These are phyloP conservation scores for Helichrysum umbraculigerum DNA, from an alignment of 129 eudicot species.

Conservation along the genomic window DNA sequence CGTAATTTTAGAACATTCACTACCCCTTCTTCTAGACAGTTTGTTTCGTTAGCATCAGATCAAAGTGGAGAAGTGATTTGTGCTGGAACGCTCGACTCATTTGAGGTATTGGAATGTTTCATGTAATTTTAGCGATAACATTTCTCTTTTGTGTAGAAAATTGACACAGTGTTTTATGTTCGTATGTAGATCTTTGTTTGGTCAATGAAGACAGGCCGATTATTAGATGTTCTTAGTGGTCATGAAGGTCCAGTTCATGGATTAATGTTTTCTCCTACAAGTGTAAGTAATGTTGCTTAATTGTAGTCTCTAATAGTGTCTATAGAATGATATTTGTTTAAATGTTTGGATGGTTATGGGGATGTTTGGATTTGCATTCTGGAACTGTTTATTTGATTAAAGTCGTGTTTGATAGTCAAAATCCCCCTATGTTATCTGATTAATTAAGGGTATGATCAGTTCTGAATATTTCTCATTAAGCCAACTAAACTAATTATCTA, in stretches of 20 bases:
- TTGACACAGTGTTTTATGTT: slow-evolving; percentile 6
- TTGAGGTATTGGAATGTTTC: slow-evolving; percentile 57
- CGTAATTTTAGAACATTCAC: slow-evolving; percentile 91
- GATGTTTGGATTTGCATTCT: background rate
- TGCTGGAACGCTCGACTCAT: slow-evolving; percentile 99
- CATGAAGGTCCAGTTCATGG: slow-evolving; percentile 99
- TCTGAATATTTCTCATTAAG: background rate
- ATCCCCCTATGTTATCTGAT: no score
- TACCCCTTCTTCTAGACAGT: slow-evolving; percentile 89
- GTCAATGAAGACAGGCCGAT: slow-evolving; percentile 98
- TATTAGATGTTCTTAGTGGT: slow-evolving; percentile 91
- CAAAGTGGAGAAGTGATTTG: slow-evolving; percentile 99
- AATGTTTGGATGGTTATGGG: background rate
- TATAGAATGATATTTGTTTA: no score
- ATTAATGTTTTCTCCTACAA: slow-evolving; percentile 87
- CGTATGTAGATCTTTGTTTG: slow-evolving; percentile 80
- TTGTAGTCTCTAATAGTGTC: background rate
- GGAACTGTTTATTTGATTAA: background rate
- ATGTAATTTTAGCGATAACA: background rate
- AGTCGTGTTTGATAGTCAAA: background rate
- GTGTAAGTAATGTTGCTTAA: slow-evolving; percentile 44
- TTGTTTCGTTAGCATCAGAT: slow-evolving; percentile 92
- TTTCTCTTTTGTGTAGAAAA: slow-evolving; percentile 8
- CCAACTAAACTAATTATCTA: background rate
- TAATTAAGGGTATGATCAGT: background rate